Evolutionary conservation across 805 yeast species (phyloP).

Genomic region (Saccharomyces jurei): DNA sequence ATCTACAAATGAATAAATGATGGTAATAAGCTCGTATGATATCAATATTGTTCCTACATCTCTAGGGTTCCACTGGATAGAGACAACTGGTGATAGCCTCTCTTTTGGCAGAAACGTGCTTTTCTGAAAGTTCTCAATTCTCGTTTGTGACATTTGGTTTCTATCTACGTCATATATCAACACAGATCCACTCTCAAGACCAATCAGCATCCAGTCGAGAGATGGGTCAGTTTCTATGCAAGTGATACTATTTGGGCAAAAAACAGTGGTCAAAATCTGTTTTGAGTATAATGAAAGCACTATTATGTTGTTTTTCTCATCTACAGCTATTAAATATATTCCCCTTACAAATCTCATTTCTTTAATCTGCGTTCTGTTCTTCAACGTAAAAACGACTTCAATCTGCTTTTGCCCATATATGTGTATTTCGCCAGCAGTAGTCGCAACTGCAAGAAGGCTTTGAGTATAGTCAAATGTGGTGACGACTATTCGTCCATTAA

Average conservation of each 20-base stretch:
- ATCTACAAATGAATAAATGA: constrained; percentile 58
- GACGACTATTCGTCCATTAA: constrained; percentile 56
- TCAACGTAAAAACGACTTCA: constrained; percentile 52
- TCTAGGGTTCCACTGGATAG: constrained; percentile 78
- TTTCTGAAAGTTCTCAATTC: constrained; percentile 66
- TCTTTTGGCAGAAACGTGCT: constrained; percentile 46
- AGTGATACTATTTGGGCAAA: constrained; percentile 59
- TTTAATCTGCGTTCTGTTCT: constrained; percentile 42
- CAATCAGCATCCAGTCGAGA: constrained; percentile 77
- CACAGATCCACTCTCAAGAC: constrained; percentile 67
- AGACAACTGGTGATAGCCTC: constrained; percentile 53
- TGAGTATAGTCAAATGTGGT: constrained; percentile 84
- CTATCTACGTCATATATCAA: constrained; percentile 76
- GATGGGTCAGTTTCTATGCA: constrained; percentile 76
- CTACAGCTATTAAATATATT: constrained; percentile 67
- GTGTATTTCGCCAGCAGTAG: constrained; percentile 59
- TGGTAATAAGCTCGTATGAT: constrained; percentile 61
- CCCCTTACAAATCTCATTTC: constrained; percentile 68
- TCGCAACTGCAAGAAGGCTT: constrained; percentile 72
- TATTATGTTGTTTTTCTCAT: constrained; percentile 49
- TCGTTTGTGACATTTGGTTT: constrained; percentile 53
- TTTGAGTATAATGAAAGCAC: constrained; percentile 66
- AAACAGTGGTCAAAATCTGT: constrained; percentile 49
- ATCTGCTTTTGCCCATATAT: constrained; percentile 82
- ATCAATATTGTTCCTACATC: constrained; percentile 74